Base-by-base conservation (phyloP, 2,329 filamentous ascomycete genomes). In the Neopestalotiopsis sp. region DNA sequence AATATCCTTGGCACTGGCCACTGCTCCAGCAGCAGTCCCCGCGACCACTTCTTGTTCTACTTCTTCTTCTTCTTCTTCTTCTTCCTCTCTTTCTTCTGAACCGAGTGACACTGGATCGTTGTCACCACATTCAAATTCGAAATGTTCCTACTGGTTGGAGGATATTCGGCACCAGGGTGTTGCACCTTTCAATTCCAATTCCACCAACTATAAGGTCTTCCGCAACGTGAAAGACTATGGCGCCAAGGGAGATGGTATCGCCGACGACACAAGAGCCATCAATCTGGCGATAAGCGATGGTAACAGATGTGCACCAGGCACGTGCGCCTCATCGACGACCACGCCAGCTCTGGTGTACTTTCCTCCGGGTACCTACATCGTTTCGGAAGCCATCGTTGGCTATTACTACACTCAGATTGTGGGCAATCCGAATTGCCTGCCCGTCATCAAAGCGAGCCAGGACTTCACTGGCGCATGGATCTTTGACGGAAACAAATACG, bases 351-450 rank as follows among this genome's bases (percentile, higher is more conserved):
- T 76, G 24, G 74, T 81, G 57, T 81, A 81, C 73, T 80, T 81
- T 72, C 79, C 79, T 0, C 72, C 74, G 9, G 77, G 91, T 72
- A 94, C 91, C 2, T 96, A 95, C 75, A 75, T 91, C 4, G 89
- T 95, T 70, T 91, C 88, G 65, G 85, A 84, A 71, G 91, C 93
- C 5, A 89, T 96, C 69, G 81, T 92, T 57, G 89, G 92, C 76
- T 90, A 91, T 80, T 96, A 95, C 82, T 94, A 94, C 77, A 94
- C 93, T 1, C 91, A 94, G 78, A 85, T 96, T 13, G 75, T 81
- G 4, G 81, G 83, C 24, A 81, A 82, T 69, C 81, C 81, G 60
- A 73, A 79, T 40, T 72, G 81, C 72, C 69, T 84, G 78, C 76
- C 92, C 5, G 83, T 85, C 3, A 83, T 91, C 67, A 86, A 86